Base-by-base conservation (phyloP, 2,329 filamentous ascomycete species). In the Trichophaea hybrida region DNA sequence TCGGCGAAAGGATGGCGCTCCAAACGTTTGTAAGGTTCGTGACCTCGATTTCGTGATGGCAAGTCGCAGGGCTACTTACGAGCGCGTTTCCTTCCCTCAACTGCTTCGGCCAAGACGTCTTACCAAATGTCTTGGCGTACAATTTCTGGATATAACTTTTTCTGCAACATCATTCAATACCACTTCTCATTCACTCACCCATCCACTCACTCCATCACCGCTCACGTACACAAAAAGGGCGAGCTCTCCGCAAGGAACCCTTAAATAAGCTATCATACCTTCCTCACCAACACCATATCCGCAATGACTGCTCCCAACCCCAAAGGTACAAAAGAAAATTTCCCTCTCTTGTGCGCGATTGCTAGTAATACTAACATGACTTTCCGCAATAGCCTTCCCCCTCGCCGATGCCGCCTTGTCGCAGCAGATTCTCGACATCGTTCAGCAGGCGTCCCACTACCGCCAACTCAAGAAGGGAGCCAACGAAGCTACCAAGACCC, bases 391-490 rank as follows among this genome's bases (percentile, higher is more conserved):
- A 68, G 68, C 68, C 50, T 69, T 69, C 64, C 68, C 68, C 55
- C 68, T 69, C 72, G 84, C 85, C 73, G 84, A 88, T 71, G 77
- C 80, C 70, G 80, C 82, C 69, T 78, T 94, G 67, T 81, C 85
- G 59, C 84, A 89, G 76, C 83, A 89, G 73, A 83, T 96, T 66
- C 81, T 95, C 65, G 86, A 94, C 69, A 79, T 89, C 59, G 78
- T 91, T 65, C 86, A 91, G 76, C 83, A 86, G 70, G 82, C 76
- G 58, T 76, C 75, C 49, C 76, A 85, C 75, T 78, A 80, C 70
- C 79, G 83, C 55, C 87, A 93, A 78, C 75, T 90, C 67, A 93
- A 93, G 79, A 94, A 93, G 78, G 87, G 88, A 64, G 87, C 86
- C 72, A 91, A 90, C 79, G 85, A 88, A 73, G 77, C 82, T 40